Evolutionary conservation across 768 basidiomycete species (phyloP).

Genomic region (Kwoniella sp.): DNA sequence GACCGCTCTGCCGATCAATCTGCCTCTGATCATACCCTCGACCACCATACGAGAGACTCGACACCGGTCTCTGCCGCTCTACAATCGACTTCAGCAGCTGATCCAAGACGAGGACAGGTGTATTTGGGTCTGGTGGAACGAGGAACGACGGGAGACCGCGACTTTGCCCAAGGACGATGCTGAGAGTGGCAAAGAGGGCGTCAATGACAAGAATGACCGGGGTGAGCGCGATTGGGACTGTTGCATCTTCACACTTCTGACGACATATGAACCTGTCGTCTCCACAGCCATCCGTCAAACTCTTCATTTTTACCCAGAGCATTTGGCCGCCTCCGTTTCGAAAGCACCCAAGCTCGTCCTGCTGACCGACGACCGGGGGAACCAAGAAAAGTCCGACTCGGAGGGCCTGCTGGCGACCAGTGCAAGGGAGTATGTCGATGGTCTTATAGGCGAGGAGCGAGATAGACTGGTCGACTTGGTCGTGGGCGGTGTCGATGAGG

Average conservation of each 20-base stretch:
- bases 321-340: conserved; percentile 53
- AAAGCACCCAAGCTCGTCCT: conserved; percentile 65
- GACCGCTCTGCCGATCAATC: conserved; percentile 66
- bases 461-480: conserved; percentile 74
- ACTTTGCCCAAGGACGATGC: conserved; percentile 57
- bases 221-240: conserved; percentile 59
- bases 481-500: conserved; percentile 62
- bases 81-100: conserved; percentile 83
- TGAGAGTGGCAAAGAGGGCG: conserved; percentile 53
- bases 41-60: conserved; percentile 95
- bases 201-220: conserved; percentile 93
- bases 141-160: conserved; percentile 56
- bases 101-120: conserved; percentile 62
- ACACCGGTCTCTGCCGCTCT: conserved; percentile 85
- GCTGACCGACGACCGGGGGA: conserved; percentile 83
- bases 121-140: conserved; percentile 55
- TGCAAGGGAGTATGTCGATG: conserved; percentile 72
- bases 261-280: neutral
- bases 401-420: conserved; percentile 56
- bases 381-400: conserved; percentile 67
- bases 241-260: neutral
- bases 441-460: conserved; percentile 57
- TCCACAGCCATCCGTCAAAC: conserved; percentile 79
- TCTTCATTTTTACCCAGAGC: conserved; percentile 77
- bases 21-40: conserved; percentile 84